Evolutionary conservation across 1,139 yeast species (phyloP).

Genomic region (Sugiyamaella paludigena): DNA sequence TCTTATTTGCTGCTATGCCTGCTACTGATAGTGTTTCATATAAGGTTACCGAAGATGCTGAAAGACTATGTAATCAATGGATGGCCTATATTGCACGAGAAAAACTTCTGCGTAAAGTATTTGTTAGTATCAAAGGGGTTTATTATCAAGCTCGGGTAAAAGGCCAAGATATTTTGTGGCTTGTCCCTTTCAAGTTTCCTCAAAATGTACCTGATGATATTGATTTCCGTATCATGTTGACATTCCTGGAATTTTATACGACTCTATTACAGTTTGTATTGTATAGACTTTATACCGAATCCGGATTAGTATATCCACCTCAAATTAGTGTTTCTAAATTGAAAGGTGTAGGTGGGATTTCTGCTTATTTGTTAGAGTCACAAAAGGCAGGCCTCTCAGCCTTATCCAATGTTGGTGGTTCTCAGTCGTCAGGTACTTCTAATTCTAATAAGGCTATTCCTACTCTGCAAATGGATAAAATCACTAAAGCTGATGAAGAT

Average conservation of each 20-base stretch:
- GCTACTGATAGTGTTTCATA: constrained; percentile 83
- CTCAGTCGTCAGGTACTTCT: constrained; percentile 27
- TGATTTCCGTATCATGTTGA: constrained; percentile 95
- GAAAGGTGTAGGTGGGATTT: constrained; percentile 87
- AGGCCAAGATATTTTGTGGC: constrained; percentile 95
- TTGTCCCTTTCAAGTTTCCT: constrained; percentile 95
- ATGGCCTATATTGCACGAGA: constrained; percentile 89
- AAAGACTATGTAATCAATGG: constrained; percentile 88
- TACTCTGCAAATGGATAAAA: constrained; percentile 27
- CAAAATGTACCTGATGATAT: constrained; percentile 92
- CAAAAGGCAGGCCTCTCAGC: constrained; percentile 38
- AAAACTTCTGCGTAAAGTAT: constrained; percentile 77
- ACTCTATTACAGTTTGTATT: constrained; percentile 85
- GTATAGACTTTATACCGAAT: constrained; percentile 79
- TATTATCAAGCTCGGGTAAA: constrained; percentile 86
- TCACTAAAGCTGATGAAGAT: constrained; percentile 40
- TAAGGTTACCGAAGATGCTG: constrained; percentile 81
- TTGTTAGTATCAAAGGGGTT: constrained; percentile 95
- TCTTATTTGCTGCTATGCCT: constrained; percentile 90
- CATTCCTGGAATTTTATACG: constrained; percentile 92
- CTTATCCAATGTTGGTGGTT: constrained; percentile 29
- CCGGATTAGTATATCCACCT: constrained; percentile 89
- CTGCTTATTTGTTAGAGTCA: constrained; percentile 73
- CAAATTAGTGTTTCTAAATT: constrained; percentile 65
- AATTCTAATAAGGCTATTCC: constrained; percentile 29